phyloP scores from a whole-genome alignment of 2,329 filamentous ascomycete species.

The Ophiostoma sp. region DNA sequence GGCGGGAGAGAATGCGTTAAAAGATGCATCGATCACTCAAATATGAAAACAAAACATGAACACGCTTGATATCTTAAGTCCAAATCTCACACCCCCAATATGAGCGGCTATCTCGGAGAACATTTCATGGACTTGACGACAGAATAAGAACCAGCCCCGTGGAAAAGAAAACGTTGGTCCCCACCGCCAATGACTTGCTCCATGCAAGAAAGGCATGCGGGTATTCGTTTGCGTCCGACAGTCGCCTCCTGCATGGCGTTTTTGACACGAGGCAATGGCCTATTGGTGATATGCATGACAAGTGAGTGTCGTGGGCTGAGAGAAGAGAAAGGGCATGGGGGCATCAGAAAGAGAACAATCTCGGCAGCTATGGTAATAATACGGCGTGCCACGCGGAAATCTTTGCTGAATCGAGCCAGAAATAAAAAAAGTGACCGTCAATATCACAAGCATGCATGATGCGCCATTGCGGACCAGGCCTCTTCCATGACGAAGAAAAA shows the following conservation, averaged over 20 bases:
- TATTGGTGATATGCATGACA: slow-evolving; percentile 16
- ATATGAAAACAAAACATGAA: no score
- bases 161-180: neutral
- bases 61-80: no score
- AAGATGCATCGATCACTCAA: no score
- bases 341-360: neutral
- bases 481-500: neutral
- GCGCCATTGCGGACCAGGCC: neutral
- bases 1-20: neutral
- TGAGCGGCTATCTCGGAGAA: neutral
- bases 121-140: neutral
- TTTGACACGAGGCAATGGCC: slow-evolving; percentile 23
- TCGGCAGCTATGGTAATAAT: neutral
- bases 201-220: neutral
- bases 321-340: neutral
- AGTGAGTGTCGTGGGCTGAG: neutral
- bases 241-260: slow-evolving; percentile 4
- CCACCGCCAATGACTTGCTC: neutral
- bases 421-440: neutral
- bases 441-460: slow-evolving; percentile 3
- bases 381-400: neutral
- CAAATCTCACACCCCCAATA: neutral
- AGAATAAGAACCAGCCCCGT: neutral
- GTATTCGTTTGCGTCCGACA: neutral
- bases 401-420: neutral